phyloP scores from a whole-genome alignment of 306 rosid genomes.

The Fragaria vesca region DNA sequence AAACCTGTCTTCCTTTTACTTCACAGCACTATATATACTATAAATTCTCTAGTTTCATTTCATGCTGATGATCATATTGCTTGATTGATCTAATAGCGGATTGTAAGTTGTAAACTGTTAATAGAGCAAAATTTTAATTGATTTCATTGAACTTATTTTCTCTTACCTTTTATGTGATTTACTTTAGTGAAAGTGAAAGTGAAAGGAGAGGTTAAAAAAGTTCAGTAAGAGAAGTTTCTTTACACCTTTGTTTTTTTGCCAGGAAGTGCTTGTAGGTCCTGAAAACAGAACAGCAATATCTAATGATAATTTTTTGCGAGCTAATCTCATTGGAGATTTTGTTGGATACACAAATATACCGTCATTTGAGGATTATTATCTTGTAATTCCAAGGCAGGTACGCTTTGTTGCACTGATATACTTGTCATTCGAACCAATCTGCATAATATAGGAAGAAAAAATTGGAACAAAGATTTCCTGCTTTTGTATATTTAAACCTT shows the following conservation, averaged over 20 bases:
- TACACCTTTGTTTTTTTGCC: conserved; percentile 21
- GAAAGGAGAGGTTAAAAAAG: neutral
- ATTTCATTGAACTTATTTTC: neutral
- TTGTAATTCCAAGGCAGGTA: conserved; percentile 87
- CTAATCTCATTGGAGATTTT: conserved; percentile 83
- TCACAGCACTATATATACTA: neutral
- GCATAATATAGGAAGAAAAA: neutral
- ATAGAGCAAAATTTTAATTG: neutral
- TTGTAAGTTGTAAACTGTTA: no score
- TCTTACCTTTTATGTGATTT: neutral
- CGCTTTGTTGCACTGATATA: conserved; percentile 19
- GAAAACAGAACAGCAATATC: conserved; percentile 73
- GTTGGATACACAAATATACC: conserved; percentile 83
- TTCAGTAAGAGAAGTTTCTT: conserved; percentile 12
- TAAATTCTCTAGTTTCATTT: no score
- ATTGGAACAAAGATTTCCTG: neutral
- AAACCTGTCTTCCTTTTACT: neutral
- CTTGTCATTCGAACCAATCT: neutral
- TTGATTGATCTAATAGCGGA: no score
- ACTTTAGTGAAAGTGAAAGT: neutral
- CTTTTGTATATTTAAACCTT: neutral
- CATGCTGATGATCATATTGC: no score
- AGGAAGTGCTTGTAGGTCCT: conserved; percentile 87
- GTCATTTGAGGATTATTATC: conserved; percentile 84
- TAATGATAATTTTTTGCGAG: conserved; percentile 71